phyloP scores from a whole-genome alignment of 306 rosid species.

The Urtica urens region DNA sequence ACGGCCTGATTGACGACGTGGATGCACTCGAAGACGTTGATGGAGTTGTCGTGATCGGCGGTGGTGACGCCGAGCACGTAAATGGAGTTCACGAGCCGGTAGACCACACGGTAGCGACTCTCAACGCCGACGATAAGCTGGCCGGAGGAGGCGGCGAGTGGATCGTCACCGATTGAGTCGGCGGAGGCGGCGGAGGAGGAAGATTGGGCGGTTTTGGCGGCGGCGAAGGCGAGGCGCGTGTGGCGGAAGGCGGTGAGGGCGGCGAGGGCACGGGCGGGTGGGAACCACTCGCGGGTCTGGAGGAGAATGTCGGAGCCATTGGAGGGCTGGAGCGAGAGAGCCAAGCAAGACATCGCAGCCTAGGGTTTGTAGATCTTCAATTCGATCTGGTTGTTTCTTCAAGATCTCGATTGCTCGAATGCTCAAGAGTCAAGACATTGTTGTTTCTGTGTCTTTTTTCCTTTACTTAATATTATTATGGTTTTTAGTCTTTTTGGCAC shows the following conservation, averaged over 20 bases:
- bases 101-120: slow-evolving; percentile 78
- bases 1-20: slow-evolving; percentile 93
- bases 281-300: slow-evolving; percentile 95
- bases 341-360: slow-evolving; percentile 77
- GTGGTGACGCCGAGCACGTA: slow-evolving; percentile 85
- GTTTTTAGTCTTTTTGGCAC: too few species aligned
- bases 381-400: not conserved
- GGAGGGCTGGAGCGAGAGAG: slow-evolving; percentile 76
- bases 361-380: slow-evolving; percentile 3
- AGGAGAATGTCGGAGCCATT: slow-evolving; percentile 80
- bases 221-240: slow-evolving; percentile 54
- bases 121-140: slow-evolving; percentile 90
- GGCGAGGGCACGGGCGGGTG: slow-evolving; percentile 81
- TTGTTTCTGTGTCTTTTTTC: too few species aligned
- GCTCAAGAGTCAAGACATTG: too few species aligned
- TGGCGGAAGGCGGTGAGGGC: slow-evolving; percentile 87
- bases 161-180: slow-evolving; percentile 71
- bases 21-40: slow-evolving; percentile 85
- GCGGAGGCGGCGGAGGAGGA: slow-evolving; percentile 30
- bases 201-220: slow-evolving; percentile 28
- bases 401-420: too few species aligned
- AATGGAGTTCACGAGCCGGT: slow-evolving; percentile 80
- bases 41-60: slow-evolving; percentile 67
- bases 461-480: too few species aligned
- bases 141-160: slow-evolving; percentile 84